Percentiles rank a stretch among this genome's conserved stretches.
These are phyloP conservation scores for Phyllosticta ampelicida DNA, from an alignment of 2,329 filamentous ascomycete species.

Conservation along the genomic window DNA sequence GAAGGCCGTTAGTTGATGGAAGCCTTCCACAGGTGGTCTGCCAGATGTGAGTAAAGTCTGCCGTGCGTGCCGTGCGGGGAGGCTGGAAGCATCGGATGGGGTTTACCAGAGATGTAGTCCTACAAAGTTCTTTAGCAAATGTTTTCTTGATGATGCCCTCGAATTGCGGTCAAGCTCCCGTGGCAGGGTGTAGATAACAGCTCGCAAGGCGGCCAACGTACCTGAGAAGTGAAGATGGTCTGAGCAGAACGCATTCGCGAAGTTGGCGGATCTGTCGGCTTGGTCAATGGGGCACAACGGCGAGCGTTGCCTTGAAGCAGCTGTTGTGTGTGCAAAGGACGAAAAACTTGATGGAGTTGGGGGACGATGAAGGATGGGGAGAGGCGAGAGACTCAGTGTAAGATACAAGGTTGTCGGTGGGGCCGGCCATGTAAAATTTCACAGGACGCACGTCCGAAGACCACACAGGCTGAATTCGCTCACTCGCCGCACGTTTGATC, in stretches of 20 bases:
- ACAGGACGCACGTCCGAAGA: not conserved
- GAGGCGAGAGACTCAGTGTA: not conserved
- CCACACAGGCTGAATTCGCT: not conserved
- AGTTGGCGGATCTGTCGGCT: constrained; percentile 2
- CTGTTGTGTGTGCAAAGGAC: not conserved
- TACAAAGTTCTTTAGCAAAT: constrained; percentile 28
- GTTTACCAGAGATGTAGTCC: constrained; percentile 56
- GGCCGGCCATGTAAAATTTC: not conserved
- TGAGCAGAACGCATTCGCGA: constrained; percentile 38
- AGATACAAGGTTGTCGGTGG: not conserved
- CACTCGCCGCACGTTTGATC: not conserved
- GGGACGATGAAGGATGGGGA: not conserved
- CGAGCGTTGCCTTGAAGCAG: not conserved
- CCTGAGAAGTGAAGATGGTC: constrained; percentile 44
- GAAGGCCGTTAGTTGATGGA: constrained; percentile 44
- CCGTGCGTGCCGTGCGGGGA: constrained; percentile 11
- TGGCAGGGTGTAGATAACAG: constrained; percentile 7
- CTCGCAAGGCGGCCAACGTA: constrained; percentile 24
- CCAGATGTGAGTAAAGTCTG: constrained; percentile 16
- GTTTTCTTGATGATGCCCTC: constrained; percentile 1
- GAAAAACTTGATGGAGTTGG: not conserved
- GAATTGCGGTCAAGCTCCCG: not conserved
- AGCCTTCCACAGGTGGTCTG: constrained; percentile 59
- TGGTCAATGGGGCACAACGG: constrained; percentile 2
- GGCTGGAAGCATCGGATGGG: constrained; percentile 9